Conservation (phyloP, 495 filamentous ascomycete genomes). For the Neurospora sp. region DNA sequence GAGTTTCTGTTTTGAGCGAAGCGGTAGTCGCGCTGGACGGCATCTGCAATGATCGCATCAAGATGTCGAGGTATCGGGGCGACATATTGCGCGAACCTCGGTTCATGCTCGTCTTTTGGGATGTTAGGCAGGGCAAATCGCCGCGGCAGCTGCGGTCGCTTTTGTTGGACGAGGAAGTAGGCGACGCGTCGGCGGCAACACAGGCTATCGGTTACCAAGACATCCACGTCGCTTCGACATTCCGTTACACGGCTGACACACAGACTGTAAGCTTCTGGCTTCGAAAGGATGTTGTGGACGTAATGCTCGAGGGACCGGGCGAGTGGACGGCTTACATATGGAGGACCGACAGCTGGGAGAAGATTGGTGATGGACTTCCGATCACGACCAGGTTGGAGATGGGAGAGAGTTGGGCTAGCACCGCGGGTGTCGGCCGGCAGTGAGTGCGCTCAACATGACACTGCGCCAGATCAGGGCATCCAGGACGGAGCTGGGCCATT, state of each 20-base stretch:
- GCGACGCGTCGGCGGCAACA: slow-evolving; percentile 2
- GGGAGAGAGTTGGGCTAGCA: background rate
- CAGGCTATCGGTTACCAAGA: slow-evolving; percentile 10
- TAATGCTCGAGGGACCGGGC: slow-evolving; percentile 7
- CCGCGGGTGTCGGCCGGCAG: background rate
- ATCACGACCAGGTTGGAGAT: background rate
- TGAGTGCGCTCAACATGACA: background rate
- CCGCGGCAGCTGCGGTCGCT: slow-evolving; percentile 2
- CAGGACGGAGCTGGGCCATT: background rate
- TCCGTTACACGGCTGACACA: slow-evolving; percentile 14
- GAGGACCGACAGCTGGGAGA: slow-evolving; percentile 5
- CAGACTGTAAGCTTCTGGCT: slow-evolving; percentile 19
- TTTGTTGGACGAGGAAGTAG: slow-evolving; percentile 10
- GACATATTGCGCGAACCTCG: slow-evolving; percentile 7
- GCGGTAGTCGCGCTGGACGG: slow-evolving; percentile 11
- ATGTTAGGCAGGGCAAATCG: background rate
- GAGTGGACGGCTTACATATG: slow-evolving; percentile 19
- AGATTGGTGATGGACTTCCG: background rate
- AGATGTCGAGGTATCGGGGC: slow-evolving; percentile 1
- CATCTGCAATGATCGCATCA: slow-evolving; percentile 19
- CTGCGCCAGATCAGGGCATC: background rate
- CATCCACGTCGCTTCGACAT: slow-evolving; percentile 16
- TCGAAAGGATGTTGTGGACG: slow-evolving; percentile 19
- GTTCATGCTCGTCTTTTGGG: slow-evolving; percentile 24
- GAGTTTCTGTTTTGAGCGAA: slow-evolving; percentile 9